Evolutionary conservation across 2,329 filamentous ascomycete species (phyloP), one percentile per base, ranked within the genome.

Genomic region (Trematosphaeria pertusa): DNA sequence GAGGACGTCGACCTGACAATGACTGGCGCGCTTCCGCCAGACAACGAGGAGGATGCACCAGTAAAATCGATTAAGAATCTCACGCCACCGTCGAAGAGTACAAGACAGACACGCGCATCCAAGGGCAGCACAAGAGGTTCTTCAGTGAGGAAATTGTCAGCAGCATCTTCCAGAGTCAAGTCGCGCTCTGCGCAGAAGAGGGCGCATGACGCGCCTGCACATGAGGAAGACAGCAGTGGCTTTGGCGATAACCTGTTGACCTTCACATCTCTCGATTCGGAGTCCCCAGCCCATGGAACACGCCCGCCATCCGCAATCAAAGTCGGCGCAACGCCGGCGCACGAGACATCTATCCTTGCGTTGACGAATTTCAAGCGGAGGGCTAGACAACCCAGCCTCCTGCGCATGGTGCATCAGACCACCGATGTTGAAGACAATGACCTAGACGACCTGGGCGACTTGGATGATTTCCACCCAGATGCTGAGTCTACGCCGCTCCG

Each of bases 401-500:
- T 80, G 45, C 71, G 73, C 30, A 77, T 78, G 74, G 74, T 78
- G 5, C 73, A 75, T 47, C 73, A 76, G 49, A 70, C 62, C 18
- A 73, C 67, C 31, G 67, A 73, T 43, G 70, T 75, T 9, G 75
- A 81, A 17, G 78, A 81, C 22, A 70, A 73, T 68, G 39, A 71
- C 70, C 54, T 81, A 70, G 58, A 81, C 69, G 37, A 76, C 65
- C 60, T 62, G 12, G 61, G 56, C 36, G 64, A 67, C 37, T 59
- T 68, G 14, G 65, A 69, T 36, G 64, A 68, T 56, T 87, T 83
- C 61, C 79, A 75, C 40, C 86, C 80, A 0, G 85, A 88, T 46
- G 85, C 84, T 20, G 85, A 88, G 71, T 87, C 85, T 12, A 89
- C 87, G 5, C 86, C 87, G 3, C 61, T 87, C 19, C 81, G 83